Conservation (phyloP, 192 early-diverging fungal species). For the Coemansia sp. region DNA sequence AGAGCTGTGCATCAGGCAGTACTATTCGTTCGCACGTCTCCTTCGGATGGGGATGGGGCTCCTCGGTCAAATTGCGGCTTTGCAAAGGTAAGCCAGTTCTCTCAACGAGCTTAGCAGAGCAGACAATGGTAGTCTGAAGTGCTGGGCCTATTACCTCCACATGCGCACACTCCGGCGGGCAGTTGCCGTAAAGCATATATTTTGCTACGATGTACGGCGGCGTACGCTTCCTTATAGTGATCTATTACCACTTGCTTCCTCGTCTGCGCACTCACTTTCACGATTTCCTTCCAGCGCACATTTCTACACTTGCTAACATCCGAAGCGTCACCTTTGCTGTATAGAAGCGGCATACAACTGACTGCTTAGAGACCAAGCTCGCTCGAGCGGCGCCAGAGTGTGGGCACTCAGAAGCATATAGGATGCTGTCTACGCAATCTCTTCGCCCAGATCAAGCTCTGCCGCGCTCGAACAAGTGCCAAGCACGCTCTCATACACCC, state of each 20-base stretch:
- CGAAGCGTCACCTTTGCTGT: background rate
- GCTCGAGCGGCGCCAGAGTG: background rate
- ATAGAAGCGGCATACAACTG: background rate
- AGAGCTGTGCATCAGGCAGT: background rate
- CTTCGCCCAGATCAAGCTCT: background rate
- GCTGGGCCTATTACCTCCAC: background rate
- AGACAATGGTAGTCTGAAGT: background rate
- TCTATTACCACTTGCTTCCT: too few species aligned
- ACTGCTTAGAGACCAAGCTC: background rate
- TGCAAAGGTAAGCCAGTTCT: background rate
- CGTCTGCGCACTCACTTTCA: too few species aligned
- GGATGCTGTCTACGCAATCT: background rate
- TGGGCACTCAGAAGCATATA: background rate
- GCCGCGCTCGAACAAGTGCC: background rate
- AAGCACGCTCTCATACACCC: background rate
- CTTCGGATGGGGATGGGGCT: background rate
- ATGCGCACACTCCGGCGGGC: background rate
- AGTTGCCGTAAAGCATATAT: background rate
- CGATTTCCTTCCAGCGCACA: too few species aligned
- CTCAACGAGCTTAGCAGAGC: background rate
- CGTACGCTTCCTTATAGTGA: too few species aligned
- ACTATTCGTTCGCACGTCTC: constrained; percentile 6
- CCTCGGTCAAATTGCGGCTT: background rate
- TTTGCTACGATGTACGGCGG: too few species aligned
- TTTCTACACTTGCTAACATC: too few species aligned